phyloP scores from a whole-genome alignment of 78 protist species.

The Dictyostelium intermedium region DNA sequence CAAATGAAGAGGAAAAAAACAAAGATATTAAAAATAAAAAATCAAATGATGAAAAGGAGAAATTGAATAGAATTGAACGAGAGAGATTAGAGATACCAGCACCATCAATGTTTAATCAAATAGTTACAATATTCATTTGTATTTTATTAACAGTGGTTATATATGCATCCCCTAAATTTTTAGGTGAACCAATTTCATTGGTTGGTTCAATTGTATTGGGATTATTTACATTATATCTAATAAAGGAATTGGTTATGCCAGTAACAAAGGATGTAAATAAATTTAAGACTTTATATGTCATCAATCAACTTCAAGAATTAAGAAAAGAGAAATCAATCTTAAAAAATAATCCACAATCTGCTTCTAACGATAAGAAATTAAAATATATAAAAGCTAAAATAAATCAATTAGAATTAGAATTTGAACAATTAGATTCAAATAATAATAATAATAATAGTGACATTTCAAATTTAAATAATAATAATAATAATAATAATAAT shows the following conservation, averaged over 20 bases:
- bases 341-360: background rate
- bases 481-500: background rate
- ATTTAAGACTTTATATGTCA: background rate
- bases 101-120: background rate
- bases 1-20: background rate
- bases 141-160: background rate
- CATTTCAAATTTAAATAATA: background rate
- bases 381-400: background rate
- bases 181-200: background rate
- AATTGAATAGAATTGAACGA: background rate
- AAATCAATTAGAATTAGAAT: background rate
- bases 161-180: background rate
- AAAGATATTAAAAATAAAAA: background rate
- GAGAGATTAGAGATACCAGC: background rate
- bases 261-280: background rate
- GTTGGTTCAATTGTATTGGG: background rate
- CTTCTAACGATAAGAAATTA: background rate
- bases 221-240: background rate
- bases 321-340: background rate
- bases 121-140: background rate
- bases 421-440: background rate
- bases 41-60: background rate
- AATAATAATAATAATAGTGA: background rate
- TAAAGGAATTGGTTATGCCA: background rate
- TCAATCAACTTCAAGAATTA: background rate